These are phyloP conservation scores for Raphidocelis subcapitata DNA, from an alignment of 139 green algal species.

Conservation along the genomic window DNA sequence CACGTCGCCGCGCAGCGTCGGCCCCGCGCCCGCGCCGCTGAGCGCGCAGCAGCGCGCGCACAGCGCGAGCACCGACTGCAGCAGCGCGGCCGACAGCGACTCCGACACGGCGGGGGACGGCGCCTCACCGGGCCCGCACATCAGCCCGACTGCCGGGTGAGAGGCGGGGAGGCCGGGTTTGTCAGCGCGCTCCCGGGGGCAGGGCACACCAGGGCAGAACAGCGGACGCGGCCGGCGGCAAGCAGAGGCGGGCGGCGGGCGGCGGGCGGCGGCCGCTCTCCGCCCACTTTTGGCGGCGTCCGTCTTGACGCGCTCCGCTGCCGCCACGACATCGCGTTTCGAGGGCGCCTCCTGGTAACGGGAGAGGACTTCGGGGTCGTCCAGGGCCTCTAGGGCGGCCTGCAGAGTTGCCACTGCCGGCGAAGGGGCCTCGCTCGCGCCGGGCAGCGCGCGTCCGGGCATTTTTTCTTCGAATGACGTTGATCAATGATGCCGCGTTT, in stretches of 20 bases:
- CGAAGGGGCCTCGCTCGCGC: no score
- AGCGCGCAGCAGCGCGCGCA: background rate
- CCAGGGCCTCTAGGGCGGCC: no score
- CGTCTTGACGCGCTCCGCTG: constrained; percentile 14
- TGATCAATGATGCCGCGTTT: no score
- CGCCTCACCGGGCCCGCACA: constrained; percentile 3
- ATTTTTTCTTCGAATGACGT: no score
- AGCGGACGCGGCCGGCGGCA: background rate
- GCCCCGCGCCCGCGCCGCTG: constrained; percentile 15
- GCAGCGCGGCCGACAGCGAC: background rate
- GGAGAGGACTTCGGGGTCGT: no score
- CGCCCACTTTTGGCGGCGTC: constrained; percentile 21
- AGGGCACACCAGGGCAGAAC: no score
- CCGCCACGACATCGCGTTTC: constrained; percentile 8
- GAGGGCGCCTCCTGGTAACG: background rate
- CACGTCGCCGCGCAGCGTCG: constrained; percentile 3
- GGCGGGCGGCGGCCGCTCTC: background rate
- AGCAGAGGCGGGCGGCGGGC: background rate
- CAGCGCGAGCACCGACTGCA: constrained; percentile 9
- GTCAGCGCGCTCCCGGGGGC: no score
- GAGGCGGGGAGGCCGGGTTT: background rate
- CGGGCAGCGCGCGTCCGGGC: no score
- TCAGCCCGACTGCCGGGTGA: constrained; percentile 12
- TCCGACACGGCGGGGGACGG: background rate
- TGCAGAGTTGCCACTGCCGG: no score